Evolutionary conservation across 257 asterid species (phyloP), one percentile per base, ranked within the genome.

Genomic region (Solanum boliviense): DNA sequence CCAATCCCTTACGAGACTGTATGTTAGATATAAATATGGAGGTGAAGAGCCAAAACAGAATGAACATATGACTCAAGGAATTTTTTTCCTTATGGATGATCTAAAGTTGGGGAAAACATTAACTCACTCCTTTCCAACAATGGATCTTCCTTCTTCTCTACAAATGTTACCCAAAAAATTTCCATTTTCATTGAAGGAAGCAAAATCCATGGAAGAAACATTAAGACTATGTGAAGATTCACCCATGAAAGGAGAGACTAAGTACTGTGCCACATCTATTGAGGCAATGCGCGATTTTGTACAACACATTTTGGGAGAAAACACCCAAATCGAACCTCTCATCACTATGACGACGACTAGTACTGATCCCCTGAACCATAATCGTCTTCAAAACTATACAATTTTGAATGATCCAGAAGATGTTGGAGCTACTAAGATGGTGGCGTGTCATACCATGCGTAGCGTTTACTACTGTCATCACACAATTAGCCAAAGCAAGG

Each of bases 361-460:
- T 41, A 41, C 48, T 41, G 13, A 41, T 44, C 58, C 58, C 58
- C 58, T 46, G 58, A 13, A 4, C 16, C 58, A 41, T 41, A 41
- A 46, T 46, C 7, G 20, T 41, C 48, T 41, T 41, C 48, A 41
- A 41, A 41, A 41, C 48, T 46, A 94, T 6, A 91, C 67, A 5
- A 60, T 96, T n/a, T 56, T 71, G 21, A 89, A 89, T 58, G 89
- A 86, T n/a, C 91, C 93, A 2, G 18, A 39, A 44, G 92, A 91
- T 81, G 84, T 92, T 35, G 29, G 74, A 6, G 95, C 93, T 6
- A 88, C 94, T 5, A 93, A 91, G 70, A 76, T 78, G 79, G 96
- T 93, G 86, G 93, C 96, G 3, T 96, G 99, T 71, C 98, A 95
- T 60, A 90, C 94, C 1, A 91, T 95, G 96, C 94, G 95, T 27